A percentile compares a stretch with the other conserved stretches of the same genome.
These are phyloP conservation scores for Solanum neorickii DNA, from an alignment of 257 asterid genomes.

Conservation along the genomic window DNA sequence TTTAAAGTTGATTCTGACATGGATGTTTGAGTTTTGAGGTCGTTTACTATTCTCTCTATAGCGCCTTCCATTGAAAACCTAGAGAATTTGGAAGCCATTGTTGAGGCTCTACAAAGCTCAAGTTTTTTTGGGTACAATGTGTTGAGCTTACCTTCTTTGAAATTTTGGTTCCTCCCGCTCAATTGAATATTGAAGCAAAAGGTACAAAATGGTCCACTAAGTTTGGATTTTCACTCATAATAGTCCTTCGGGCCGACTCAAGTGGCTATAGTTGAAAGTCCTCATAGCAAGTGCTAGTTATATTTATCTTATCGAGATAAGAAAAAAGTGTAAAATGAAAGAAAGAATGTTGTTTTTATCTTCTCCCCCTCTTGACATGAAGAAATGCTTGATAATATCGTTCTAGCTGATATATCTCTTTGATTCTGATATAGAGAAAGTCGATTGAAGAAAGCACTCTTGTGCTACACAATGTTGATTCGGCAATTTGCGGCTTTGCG, in stretches of 20 bases:
- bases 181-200: background rate
- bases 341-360: background rate
- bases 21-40: slow-evolving; percentile 39
- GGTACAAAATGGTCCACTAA: background rate
- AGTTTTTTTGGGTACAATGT: background rate
- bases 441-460: background rate
- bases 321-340: background rate
- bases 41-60: slow-evolving; percentile 35
- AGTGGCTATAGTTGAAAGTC: too few relatives aligned
- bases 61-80: slow-evolving; percentile 50
- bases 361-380: background rate
- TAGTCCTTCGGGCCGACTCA: background rate
- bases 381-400: background rate
- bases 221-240: background rate
- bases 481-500: accelerated
- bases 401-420: background rate
- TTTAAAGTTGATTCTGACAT: slow-evolving; percentile 35
- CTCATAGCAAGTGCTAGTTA: background rate
- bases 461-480: background rate
- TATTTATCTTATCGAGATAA: background rate
- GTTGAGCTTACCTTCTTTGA: background rate
- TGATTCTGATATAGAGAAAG: background rate
- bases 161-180: background rate
- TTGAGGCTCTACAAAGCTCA: background rate
- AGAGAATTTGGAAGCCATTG: slow-evolving; percentile 8